Percentiles rank a stretch among this genome's conserved stretches.
These are phyloP conservation scores for Xylaria longipes DNA, from an alignment of 495 filamentous ascomycete genomes.

Conservation along the genomic window DNA sequence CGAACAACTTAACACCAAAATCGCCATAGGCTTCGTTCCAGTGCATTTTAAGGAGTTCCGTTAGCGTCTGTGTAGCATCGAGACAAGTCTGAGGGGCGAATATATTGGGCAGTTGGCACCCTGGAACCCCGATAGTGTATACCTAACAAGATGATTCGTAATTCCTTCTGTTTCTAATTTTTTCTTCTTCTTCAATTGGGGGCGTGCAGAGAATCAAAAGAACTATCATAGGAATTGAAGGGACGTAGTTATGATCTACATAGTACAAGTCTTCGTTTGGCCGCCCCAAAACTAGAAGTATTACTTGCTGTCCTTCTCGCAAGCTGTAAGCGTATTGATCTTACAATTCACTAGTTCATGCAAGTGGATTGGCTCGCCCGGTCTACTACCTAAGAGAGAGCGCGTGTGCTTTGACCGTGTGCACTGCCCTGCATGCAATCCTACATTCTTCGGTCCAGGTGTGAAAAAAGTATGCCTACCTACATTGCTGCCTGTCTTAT, in stretches of 20 bases:
- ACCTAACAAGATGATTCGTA: not conserved
- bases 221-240: not conserved
- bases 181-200: not conserved
- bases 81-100: not conserved
- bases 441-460: not conserved
- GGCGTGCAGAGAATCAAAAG: not conserved
- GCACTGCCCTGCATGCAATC: conserved; percentile 19
- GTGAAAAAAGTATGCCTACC: not conserved
- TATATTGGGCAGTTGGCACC: not conserved
- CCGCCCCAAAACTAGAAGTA: not conserved
- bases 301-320: conserved; percentile 8
- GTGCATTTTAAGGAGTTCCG: not conserved
- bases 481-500: not conserved
- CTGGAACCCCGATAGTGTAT: not conserved
- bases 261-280: not conserved
- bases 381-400: conserved; percentile 1
- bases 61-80: conserved; percentile 3
- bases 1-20: not conserved
- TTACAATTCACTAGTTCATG: conserved; percentile 22
- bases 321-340: not conserved
- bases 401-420: not conserved
- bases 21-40: not conserved
- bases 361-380: conserved; percentile 21
- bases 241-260: not conserved
- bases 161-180: not conserved